Percentiles rank a stretch among this genome's conserved stretches.
These are phyloP conservation scores for Rhazya stricta DNA, from an alignment of 257 asterid genomes.

Conservation along the genomic window DNA sequence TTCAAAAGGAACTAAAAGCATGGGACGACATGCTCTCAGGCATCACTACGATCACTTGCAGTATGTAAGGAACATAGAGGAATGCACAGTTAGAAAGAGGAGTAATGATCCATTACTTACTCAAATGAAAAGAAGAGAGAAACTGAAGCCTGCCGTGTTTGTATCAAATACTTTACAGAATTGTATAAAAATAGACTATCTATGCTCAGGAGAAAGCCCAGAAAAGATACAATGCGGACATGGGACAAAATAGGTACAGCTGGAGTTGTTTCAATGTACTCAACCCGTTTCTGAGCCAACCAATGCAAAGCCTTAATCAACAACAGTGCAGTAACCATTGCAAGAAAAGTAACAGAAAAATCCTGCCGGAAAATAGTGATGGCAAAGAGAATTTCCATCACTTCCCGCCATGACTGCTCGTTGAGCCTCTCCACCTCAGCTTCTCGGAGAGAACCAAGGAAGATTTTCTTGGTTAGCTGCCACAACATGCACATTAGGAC, in stretches of 20 bases:
- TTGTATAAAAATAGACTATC: slow-evolving; percentile 64
- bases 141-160: slow-evolving; percentile 78
- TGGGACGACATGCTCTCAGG: background rate
- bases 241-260: slow-evolving; percentile 71
- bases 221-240: slow-evolving; percentile 71
- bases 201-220: slow-evolving; percentile 77
- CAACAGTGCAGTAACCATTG: slow-evolving; percentile 80
- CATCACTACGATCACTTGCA: background rate
- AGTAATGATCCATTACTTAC: slow-evolving; percentile 41
- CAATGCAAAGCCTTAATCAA: slow-evolving; percentile 94
- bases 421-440: slow-evolving; percentile 98
- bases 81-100: background rate
- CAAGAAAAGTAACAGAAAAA: slow-evolving; percentile 76
- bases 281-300: slow-evolving; percentile 98
- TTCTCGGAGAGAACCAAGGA: slow-evolving; percentile 90
- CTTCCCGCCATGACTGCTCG: slow-evolving; percentile 96
- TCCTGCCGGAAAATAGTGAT: slow-evolving; percentile 93
- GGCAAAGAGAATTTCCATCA: slow-evolving; percentile 94
- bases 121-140: slow-evolving; percentile 91
- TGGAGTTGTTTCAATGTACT: slow-evolving; percentile 93
- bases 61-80: background rate
- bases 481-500: slow-evolving; percentile 81
- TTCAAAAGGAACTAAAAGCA: background rate
- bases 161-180: slow-evolving; percentile 54
- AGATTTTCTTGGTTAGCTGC: slow-evolving; percentile 87